A percentile compares a stretch with the other conserved stretches of the same genome.
These are phyloP conservation scores for Lithocarpus polystachyus DNA, from an alignment of 306 rosid species.

Conservation along the genomic window DNA sequence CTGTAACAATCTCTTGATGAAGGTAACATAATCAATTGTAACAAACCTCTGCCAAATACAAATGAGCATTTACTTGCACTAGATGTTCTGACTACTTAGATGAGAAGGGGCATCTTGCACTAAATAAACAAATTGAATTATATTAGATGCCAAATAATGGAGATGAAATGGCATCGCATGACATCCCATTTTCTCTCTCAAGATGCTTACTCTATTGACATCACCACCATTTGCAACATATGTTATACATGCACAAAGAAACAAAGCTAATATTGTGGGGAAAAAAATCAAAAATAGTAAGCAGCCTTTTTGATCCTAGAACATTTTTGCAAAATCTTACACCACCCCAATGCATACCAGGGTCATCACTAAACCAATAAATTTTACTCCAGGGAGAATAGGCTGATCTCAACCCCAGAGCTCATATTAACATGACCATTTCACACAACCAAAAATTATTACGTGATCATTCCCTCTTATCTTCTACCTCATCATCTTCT, in stretches of 20 bases:
- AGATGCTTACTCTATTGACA: background rate
- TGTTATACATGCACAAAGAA: slow-evolving; percentile 33
- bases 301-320: slow-evolving; percentile 22
- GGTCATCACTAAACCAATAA: slow-evolving; percentile 21
- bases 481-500: slow-evolving; percentile 69
- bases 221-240: slow-evolving; percentile 14
- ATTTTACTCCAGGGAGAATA: slow-evolving; percentile 14
- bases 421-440: background rate
- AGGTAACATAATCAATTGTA: background rate
- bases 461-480: slow-evolving; percentile 64
- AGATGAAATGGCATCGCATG: too few relatives aligned
- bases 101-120: too few relatives aligned
- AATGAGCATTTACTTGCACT: background rate
- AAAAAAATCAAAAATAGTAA: slow-evolving; percentile 16
- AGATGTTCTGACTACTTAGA: too few relatives aligned
- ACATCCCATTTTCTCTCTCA: background rate
- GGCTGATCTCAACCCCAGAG: background rate
- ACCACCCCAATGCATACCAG: slow-evolving; percentile 29
- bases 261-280: slow-evolving; percentile 14
- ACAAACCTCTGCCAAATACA: background rate
- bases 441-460: slow-evolving; percentile 1
- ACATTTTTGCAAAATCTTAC: slow-evolving; percentile 40
- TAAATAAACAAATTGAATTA: too few relatives aligned
- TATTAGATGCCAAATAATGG: too few relatives aligned
- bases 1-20: too few relatives aligned